phyloP scores from a whole-genome alignment of 1,284 basidiomycete species.

The Sporisorium exsertum region DNA sequence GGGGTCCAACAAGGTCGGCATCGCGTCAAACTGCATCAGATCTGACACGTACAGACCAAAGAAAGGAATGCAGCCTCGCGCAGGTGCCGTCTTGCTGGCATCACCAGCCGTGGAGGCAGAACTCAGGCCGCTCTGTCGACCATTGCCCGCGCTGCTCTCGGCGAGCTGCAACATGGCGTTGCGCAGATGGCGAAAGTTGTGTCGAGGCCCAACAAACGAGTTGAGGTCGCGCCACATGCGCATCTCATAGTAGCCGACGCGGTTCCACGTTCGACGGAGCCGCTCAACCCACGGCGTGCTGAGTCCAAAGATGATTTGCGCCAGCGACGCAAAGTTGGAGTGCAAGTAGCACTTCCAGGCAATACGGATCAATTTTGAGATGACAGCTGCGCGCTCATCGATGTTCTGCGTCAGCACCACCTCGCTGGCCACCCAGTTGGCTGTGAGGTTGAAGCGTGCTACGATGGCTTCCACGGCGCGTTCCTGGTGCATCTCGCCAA shows the following conservation, averaged over 20 bases:
- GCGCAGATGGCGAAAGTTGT: conserved; percentile 78
- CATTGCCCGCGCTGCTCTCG: conserved; percentile 27
- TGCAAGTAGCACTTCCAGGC: conserved; percentile 88
- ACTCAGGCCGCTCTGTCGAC: conserved; percentile 1
- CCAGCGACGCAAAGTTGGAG: conserved; percentile 83
- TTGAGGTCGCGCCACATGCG: conserved; percentile 82
- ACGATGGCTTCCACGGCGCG: conserved; percentile 74
- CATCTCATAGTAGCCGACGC: conserved; percentile 79
- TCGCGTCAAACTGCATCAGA: conserved; percentile 56
- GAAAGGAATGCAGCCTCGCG: conserved; percentile 56
- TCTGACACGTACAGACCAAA: conserved; percentile 66
- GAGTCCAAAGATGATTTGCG: conserved; percentile 84
- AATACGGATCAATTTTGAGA: conserved; percentile 84
- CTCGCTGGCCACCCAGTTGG: conserved; percentile 84
- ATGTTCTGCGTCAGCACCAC: conserved; percentile 72
- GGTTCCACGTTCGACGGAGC: conserved; percentile 78
- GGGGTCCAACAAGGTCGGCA: conserved; percentile 62
- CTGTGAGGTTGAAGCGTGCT: conserved; percentile 87
- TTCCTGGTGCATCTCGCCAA: conserved; percentile 44
- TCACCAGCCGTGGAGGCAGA: background rate
- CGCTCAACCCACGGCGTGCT: conserved; percentile 80
- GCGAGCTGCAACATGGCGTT: conserved; percentile 57
- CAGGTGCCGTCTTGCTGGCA: background rate
- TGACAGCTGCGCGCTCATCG: conserved; percentile 76
- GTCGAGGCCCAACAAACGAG: conserved; percentile 76